phyloP scores from a whole-genome alignment of 148 eudicot genomes.

The Arbutus unedo region DNA sequence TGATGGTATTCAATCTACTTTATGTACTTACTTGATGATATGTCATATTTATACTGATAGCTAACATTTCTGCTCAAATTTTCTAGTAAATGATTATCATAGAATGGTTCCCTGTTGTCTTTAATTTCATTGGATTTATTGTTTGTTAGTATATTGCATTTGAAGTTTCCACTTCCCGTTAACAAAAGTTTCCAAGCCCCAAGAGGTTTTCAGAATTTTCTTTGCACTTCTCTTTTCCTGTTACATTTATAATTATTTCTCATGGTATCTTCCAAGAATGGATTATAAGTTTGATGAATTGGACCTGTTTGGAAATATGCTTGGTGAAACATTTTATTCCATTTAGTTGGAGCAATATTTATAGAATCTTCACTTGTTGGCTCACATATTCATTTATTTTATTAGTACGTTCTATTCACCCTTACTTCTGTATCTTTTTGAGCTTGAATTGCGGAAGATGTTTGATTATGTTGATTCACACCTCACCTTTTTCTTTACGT shows the following conservation, averaged over 20 bases:
- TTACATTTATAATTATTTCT: background rate
- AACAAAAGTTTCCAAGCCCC: background rate
- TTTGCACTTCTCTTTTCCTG: background rate
- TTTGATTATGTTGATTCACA: background rate
- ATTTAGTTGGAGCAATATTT: background rate
- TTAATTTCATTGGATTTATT: background rate
- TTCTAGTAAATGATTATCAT: background rate
- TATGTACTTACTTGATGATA: background rate
- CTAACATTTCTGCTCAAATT: background rate
- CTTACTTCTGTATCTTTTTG: background rate
- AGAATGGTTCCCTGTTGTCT: background rate
- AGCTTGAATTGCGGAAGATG: background rate
- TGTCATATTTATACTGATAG: background rate
- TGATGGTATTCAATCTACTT: background rate
- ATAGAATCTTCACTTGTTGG: background rate
- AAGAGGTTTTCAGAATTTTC: background rate
- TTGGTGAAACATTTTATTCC: constrained; percentile 2
- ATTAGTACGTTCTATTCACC: background rate
- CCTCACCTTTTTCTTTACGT: background rate
- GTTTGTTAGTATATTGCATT: background rate
- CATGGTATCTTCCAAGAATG: constrained; percentile 1
- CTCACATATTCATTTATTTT: background rate
- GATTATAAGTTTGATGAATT: background rate
- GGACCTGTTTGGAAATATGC: background rate
- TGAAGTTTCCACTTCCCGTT: background rate